Percentiles rank a stretch among this genome's conserved stretches.
Conservation (phyloP, 2,329 filamentous ascomycete species). For the Onygenales sp. region DNA sequence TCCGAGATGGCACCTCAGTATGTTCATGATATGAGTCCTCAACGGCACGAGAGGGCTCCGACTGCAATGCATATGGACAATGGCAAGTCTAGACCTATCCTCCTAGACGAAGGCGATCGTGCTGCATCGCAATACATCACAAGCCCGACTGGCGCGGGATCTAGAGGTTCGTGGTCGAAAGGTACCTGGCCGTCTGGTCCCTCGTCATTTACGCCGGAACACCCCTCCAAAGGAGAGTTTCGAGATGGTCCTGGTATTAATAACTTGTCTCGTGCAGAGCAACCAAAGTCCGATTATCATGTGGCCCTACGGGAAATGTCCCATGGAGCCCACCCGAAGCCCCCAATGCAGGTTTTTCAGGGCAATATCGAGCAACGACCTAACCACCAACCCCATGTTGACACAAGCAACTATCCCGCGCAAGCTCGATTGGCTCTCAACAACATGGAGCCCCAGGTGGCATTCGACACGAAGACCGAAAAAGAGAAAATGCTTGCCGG, state of each 20-base stretch:
- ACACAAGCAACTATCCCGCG: constrained; percentile 31
- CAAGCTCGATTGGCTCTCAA: constrained; percentile 34
- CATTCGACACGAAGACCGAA: constrained; percentile 48
- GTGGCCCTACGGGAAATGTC: constrained; percentile 31
- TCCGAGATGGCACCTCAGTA: constrained; percentile 26
- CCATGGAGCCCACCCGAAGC: constrained; percentile 26
- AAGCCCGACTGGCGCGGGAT: constrained; percentile 27
- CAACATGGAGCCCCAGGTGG: constrained; percentile 32
- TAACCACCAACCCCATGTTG: constrained; percentile 23
- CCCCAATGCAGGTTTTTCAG: constrained; percentile 28
- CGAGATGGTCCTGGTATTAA: constrained; percentile 31
- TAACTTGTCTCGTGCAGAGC: constrained; percentile 27
- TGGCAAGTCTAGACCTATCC: constrained; percentile 37
- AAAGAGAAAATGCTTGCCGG: constrained; percentile 86
- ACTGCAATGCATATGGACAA: constrained; percentile 30
- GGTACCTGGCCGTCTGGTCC: constrained; percentile 29
- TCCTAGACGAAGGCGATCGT: constrained; percentile 37
- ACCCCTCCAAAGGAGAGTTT: constrained; percentile 29
- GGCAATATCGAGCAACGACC: constrained; percentile 28
- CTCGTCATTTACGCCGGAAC: constrained; percentile 27
- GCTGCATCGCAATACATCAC: constrained; percentile 28
- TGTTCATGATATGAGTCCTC: constrained; percentile 26
- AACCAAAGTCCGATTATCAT: constrained; percentile 29
- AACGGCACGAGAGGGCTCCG: constrained; percentile 28
- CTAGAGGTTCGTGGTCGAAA: constrained; percentile 33